phyloP scores from a whole-genome alignment of 2,329 filamentous ascomycete species.

The Hypoxylon sp. region DNA sequence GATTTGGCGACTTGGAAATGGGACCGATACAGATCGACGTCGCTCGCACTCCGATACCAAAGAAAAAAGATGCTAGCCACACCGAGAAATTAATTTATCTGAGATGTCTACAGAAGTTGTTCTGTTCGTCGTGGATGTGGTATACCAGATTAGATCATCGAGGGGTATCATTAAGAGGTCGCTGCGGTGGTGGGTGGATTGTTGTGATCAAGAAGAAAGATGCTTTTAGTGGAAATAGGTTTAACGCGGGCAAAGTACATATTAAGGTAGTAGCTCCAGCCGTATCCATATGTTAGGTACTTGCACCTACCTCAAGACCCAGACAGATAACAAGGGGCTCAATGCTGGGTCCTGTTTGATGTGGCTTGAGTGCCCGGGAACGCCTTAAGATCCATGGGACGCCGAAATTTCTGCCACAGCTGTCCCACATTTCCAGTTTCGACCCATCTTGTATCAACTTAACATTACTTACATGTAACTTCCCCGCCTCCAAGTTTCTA shows the following conservation, averaged over 20 bases:
- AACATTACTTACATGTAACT: slow-evolving; percentile 28
- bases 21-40: slow-evolving; percentile 40
- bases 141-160: slow-evolving; percentile 43
- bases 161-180: slow-evolving; percentile 47
- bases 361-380: slow-evolving; percentile 36
- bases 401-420: slow-evolving; percentile 38
- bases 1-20: slow-evolving; percentile 38
- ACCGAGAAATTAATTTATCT: slow-evolving; percentile 17
- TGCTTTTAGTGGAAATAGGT: slow-evolving; percentile 47
- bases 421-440: slow-evolving; percentile 21
- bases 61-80: slow-evolving; percentile 12
- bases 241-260: slow-evolving; percentile 33
- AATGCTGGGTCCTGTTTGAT: not conserved
- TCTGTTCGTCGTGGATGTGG: slow-evolving; percentile 24
- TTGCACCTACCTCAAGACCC: slow-evolving; percentile 7
- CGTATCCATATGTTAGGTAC: not conserved
- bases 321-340: slow-evolving; percentile 21
- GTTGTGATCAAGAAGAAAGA: slow-evolving; percentile 46
- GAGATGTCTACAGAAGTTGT: slow-evolving; percentile 16
- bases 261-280: slow-evolving; percentile 15
- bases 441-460: not conserved
- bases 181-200: slow-evolving; percentile 39
- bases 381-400: not conserved
- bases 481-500: slow-evolving; percentile 25
- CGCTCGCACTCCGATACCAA: slow-evolving; percentile 36